Evolutionary conservation across 345 rosid species (phyloP).

Genomic region (Cardamine resedifolia): DNA sequence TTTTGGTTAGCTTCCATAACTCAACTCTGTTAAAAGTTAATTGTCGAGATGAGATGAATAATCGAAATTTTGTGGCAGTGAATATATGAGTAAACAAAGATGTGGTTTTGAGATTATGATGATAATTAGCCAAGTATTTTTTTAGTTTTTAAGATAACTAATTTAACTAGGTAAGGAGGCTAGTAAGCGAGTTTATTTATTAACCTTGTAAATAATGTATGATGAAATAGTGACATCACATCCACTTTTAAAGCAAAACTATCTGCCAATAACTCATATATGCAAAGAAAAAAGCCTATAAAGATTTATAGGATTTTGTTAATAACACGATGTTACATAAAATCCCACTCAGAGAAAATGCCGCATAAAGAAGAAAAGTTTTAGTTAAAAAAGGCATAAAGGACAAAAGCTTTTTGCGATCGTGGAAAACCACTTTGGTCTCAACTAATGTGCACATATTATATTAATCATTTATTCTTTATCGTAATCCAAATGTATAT

Average conservation of each 20-base stretch:
- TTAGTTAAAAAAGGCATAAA: background rate
- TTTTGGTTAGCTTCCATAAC: background rate
- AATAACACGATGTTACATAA: conserved; percentile 12
- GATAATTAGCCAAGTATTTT: background rate
- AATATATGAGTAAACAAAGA: background rate
- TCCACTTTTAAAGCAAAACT: background rate
- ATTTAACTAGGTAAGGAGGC: background rate
- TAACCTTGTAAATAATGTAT: background rate
- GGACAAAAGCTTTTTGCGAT: conserved; percentile 19
- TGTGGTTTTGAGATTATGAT: background rate
- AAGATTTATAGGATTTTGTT: background rate
- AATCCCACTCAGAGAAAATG: conserved; percentile 26
- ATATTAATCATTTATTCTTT: background rate
- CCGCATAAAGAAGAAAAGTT: conserved; percentile 10
- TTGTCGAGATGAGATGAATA: background rate
- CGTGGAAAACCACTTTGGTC: conserved; percentile 36
- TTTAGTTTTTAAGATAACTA: background rate
- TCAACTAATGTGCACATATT: background rate
- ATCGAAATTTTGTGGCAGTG: background rate
- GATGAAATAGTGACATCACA: conserved; percentile 17
- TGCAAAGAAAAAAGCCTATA: background rate
- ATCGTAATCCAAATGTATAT: background rate
- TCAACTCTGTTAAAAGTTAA: background rate
- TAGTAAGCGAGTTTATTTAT: background rate
- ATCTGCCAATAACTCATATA: background rate